Base-by-base conservation (phyloP, 768 basidiomycete species). In the Sarcodon sp. region DNA sequence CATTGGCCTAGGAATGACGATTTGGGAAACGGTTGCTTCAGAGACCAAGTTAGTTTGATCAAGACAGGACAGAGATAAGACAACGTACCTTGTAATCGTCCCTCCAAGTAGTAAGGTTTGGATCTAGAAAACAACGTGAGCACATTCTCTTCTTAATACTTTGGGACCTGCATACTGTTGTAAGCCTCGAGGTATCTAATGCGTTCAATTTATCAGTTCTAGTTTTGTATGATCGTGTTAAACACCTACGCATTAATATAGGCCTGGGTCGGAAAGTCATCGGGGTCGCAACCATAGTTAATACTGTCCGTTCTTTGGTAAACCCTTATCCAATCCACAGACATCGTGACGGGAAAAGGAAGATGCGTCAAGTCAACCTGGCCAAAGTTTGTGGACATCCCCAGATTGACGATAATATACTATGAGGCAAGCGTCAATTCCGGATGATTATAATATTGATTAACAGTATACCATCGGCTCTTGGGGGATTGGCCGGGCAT, bases 261-360 rank as follows among this genome's bases (percentile, higher is more conserved):
- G 0, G 72, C 64, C 4, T 68, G 61, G 0, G 92, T 96, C 0
- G 92, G 90, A 62, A 75, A 81, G 13, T 76, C 73, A 13, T 63
- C 56, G 3, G 90, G 87, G 56, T 90, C 85, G 52, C 80, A 83
- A 6, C 81, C 79, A 35, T 79, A 64, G 54, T 79, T 80, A 55
- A 68, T 64, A 4, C 58, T 54, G 51, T 67, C 63, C 47, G 68
- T 62, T 31, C 66, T 65, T 54, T 84, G 83, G 55, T 83, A 85
- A 3, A 96, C 85, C 1, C 91, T 78, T 48, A 93, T 77, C 49
- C 78, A 93, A 58, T 94, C 91, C 43, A 93, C 66, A 49, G 68
- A 69, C 86, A 93, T 84, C 2, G 61, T 65, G 16, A 77, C 62
- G 0, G 65, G 65, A 61, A 79, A 80, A 13, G 60, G 62, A 10